These are phyloP conservation scores for Hemileia vastatrix DNA, from an alignment of 1,284 basidiomycete species.

Conservation along the genomic window DNA sequence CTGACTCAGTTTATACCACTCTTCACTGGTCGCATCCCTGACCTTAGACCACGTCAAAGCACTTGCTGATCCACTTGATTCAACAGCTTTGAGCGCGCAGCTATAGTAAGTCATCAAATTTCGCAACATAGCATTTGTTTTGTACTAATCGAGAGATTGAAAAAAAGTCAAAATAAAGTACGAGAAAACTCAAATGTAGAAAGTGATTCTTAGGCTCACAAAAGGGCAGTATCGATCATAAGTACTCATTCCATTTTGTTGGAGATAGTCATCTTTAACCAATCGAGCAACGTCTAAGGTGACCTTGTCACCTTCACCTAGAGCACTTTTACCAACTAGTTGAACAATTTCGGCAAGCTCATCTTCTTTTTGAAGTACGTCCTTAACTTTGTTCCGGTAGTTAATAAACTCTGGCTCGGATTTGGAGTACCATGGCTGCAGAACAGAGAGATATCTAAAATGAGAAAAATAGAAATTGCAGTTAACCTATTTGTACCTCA, in stretches of 20 bases:
- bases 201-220: constrained; percentile 34
- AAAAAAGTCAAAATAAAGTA: not conserved
- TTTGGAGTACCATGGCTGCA: constrained; percentile 86
- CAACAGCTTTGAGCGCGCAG: constrained; percentile 71
- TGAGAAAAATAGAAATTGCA: not conserved
- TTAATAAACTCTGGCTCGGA: constrained; percentile 87
- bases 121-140: constrained; percentile 76
- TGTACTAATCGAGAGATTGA: constrained; percentile 28
- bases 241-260: constrained; percentile 97
- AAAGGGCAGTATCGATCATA: constrained; percentile 98
- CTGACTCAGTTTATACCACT: constrained; percentile 92
- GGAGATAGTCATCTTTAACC: constrained; percentile 93
- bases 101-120: constrained; percentile 96
- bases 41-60: constrained; percentile 89
- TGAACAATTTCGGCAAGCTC: constrained; percentile 99
- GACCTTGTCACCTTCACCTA: constrained; percentile 97
- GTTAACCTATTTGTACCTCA: not conserved
- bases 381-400: constrained; percentile 80
- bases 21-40: constrained; percentile 73
- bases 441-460: constrained; percentile 58
- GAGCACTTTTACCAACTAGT: constrained; percentile 92
- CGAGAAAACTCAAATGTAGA: constrained; percentile 59
- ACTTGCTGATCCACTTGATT: constrained; percentile 50
- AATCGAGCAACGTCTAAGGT: constrained; percentile 94
- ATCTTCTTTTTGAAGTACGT: constrained; percentile 96